These are phyloP conservation scores for Phytophthora megakarya DNA, from an alignment of 352 stramenopile genomes.

Conservation along the genomic window DNA sequence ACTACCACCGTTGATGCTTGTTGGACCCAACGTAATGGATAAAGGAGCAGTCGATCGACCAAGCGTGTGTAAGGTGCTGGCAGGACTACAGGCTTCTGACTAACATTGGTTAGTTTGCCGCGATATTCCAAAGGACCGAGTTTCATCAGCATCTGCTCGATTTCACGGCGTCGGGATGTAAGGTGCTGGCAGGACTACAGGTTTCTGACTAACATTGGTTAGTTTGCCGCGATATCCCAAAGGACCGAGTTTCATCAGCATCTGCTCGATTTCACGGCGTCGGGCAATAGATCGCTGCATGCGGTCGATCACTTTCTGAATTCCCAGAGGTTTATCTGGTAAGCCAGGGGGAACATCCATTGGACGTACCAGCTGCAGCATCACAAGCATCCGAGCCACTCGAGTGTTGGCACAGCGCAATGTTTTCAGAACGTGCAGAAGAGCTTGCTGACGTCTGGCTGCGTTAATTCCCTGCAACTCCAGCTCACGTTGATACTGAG, in stretches of 20 bases:
- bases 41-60: constrained; percentile 67
- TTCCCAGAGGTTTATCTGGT: constrained; percentile 57
- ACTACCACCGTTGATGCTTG: constrained; percentile 54
- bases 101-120: constrained; percentile 28
- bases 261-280: constrained; percentile 57
- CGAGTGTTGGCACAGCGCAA: constrained; percentile 69
- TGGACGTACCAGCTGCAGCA: constrained; percentile 66
- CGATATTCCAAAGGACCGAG: constrained; percentile 62
- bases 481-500: constrained; percentile 65
- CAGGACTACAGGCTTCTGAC: constrained; percentile 36
- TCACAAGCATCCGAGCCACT: constrained; percentile 68
- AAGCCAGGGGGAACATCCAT: constrained; percentile 57
- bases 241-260: constrained; percentile 51
- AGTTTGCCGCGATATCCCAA: constrained; percentile 55
- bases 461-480: constrained; percentile 72
- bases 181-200: constrained; percentile 53
- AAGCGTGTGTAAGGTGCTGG: constrained; percentile 60
- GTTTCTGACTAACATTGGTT: constrained; percentile 7
- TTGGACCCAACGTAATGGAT: constrained; percentile 64
- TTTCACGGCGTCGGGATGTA: too few species aligned
- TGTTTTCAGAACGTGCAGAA: constrained; percentile 56
- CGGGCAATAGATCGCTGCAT: constrained; percentile 57
- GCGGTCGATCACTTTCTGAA: constrained; percentile 62
- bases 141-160: constrained; percentile 51
- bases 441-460: constrained; percentile 56